Base-by-base conservation (phyloP, 805 yeast species). In the Yarrowia deformans region DNA sequence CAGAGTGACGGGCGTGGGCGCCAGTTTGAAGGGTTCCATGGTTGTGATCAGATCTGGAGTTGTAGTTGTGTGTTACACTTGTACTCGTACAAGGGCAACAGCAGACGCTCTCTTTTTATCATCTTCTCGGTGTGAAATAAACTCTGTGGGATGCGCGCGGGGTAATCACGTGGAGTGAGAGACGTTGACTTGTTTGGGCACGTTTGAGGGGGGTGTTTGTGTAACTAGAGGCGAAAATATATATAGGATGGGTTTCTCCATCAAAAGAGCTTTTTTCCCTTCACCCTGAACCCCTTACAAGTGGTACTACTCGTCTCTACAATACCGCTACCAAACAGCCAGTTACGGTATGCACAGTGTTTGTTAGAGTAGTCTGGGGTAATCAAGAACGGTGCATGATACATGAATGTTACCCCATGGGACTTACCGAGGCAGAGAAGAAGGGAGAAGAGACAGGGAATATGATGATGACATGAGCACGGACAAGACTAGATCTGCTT, bases 1-100 rank as follows among this genome's bases (percentile, higher is more conserved):
- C 37, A 63, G 55, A 14, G 43, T 49, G 8, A 14, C 14, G 16
- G 68, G 68, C 14, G 68, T 63, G n/a, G 56, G 56, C 12, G 39
- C 23, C 9, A 63, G 56, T 19, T 63, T 37, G 56, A 63, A 48
- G n/a, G 66, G 66, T 32, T 45, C 66, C 66, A 45, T 42, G 8
- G 14, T 23, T 23, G 29, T 2, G 29, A 23, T 23, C 29, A 23
- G 29, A 23, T 2, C 29, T 4, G 29, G 2, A 2, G 29, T 23
- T 23, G n/a, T n/a, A n/a, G n/a, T n/a, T n/a, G n/a, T n/a, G n/a
- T n/a, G n/a, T n/a, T n/a, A n/a, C n/a, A n/a, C n/a, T 23, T 23
- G 2, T 23, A 23, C 29, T 23, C 29, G 29, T 23, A 23, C 29
- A 23, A 23, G 29, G n/a, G 29, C 14, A 39, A 13, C 16, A 13